These are phyloP conservation scores for Ceriops decandra DNA, from an alignment of 345 rosid species.

Conservation along the genomic window DNA sequence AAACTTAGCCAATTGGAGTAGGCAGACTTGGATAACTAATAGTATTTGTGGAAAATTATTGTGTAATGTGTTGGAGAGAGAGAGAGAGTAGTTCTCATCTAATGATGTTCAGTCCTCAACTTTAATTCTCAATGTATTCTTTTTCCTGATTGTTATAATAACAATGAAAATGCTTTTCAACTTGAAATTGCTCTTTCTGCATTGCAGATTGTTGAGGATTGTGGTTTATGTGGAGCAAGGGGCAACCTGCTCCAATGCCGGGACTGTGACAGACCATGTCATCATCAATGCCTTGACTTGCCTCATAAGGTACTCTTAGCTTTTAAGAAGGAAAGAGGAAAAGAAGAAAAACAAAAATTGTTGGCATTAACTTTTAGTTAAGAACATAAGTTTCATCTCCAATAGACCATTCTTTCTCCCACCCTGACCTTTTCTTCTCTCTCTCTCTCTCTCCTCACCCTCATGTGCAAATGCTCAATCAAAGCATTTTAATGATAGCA, in stretches of 20 bases:
- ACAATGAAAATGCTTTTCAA: too few species aligned
- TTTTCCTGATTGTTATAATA: too few species aligned
- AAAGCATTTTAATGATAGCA: slow-evolving; percentile 13
- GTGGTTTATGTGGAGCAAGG: slow-evolving; percentile 18
- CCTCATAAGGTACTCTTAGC: slow-evolving; percentile 16
- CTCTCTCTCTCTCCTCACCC: slow-evolving; percentile 5
- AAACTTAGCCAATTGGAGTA: too few species aligned
- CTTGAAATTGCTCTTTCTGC: neutral
- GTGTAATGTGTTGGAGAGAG: too few species aligned
- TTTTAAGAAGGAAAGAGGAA: slow-evolving; percentile 4
- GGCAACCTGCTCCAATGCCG: slow-evolving; percentile 19
- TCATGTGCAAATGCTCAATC: slow-evolving; percentile 4
- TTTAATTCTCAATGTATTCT: too few species aligned
- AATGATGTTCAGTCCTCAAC: too few species aligned
- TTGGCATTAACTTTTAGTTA: neutral
- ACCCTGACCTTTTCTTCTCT: neutral
- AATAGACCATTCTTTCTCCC: neutral
- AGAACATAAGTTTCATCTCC: neutral
- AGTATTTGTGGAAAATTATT: too few species aligned
- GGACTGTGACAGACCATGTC: slow-evolving; percentile 24
- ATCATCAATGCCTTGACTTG: slow-evolving; percentile 23
- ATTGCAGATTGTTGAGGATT: slow-evolving; percentile 19
- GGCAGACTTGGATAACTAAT: too few species aligned
- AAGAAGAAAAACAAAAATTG: neutral
- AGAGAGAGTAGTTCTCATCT: too few species aligned